Evolutionary conservation across 768 basidiomycete genomes (phyloP).

Genomic region (Lentinula sp.): DNA sequence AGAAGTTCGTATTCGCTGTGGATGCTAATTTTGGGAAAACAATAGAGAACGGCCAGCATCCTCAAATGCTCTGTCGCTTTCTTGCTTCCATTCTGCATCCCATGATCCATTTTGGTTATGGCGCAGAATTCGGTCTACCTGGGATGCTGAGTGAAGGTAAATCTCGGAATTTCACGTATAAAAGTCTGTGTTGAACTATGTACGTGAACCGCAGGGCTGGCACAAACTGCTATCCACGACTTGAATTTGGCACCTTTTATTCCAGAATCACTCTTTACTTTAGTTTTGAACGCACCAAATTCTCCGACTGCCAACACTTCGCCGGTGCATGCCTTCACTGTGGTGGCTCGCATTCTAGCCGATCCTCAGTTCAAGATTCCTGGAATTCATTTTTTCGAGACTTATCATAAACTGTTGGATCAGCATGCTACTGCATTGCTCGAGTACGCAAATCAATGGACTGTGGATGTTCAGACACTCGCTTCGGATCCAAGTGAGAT

Average conservation of each 20-base stretch:
- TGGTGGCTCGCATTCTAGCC: slow-evolving; percentile 30
- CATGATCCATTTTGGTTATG: slow-evolving; percentile 58
- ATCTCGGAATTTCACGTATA: neutral
- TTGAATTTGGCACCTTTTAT: slow-evolving; percentile 29
- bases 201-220: slow-evolving; percentile 36
- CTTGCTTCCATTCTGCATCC: slow-evolving; percentile 56
- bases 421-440: slow-evolving; percentile 31
- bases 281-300: neutral
- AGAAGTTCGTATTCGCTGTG: slow-evolving; percentile 55
- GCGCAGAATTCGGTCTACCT: slow-evolving; percentile 53
- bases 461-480: slow-evolving; percentile 18
- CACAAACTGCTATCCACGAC: slow-evolving; percentile 45
- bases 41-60: slow-evolving; percentile 24
- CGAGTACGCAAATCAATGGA: slow-evolving; percentile 40
- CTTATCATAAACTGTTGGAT: slow-evolving; percentile 2
- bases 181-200: neutral
- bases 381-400: slow-evolving; percentile 17
- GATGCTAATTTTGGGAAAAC: slow-evolving; percentile 36
- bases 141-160: slow-evolving; percentile 61
- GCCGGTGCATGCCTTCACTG: slow-evolving; percentile 1
- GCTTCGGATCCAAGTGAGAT: slow-evolving; percentile 27
- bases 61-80: slow-evolving; percentile 54
- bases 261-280: slow-evolving; percentile 17
- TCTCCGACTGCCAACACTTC: neutral
- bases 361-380: slow-evolving; percentile 25